Conservation (phyloP, 129 eudicot species). For the Cynara cardunculus region DNA sequence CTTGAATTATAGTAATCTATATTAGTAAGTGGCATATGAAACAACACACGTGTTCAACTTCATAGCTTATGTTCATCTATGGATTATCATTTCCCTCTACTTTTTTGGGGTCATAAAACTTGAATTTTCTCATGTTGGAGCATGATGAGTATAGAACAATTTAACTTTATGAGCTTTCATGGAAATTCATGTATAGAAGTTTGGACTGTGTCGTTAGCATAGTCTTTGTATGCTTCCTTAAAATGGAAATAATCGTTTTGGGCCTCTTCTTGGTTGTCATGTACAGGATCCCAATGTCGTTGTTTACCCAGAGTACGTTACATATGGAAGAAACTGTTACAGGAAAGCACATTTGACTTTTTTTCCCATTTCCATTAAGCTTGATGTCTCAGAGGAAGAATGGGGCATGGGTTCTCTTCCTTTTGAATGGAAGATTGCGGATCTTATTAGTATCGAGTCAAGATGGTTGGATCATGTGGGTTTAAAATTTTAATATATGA, state of each 20-base stretch:
- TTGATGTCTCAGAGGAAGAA: slow-evolving; percentile 31
- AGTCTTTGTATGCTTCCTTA: background rate
- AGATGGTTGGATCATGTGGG: slow-evolving; percentile 49
- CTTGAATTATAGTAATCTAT: too few relatives aligned
- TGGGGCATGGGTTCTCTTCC: slow-evolving; percentile 21
- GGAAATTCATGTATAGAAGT: background rate
- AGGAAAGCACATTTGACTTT: slow-evolving; percentile 38
- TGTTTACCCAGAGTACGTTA: slow-evolving; percentile 36
- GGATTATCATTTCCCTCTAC: background rate
- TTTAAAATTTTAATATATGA: background rate
- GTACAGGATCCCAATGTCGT: slow-evolving; percentile 50
- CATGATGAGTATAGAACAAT: background rate
- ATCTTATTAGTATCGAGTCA: slow-evolving; percentile 52
- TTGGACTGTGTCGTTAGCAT: background rate
- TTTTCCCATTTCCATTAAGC: slow-evolving; percentile 31
- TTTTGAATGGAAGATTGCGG: slow-evolving; percentile 41
- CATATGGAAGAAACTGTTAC: slow-evolving; percentile 29
- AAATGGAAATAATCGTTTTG: slow-evolving; percentile 5
- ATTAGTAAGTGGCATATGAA: too few relatives aligned
- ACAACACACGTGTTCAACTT: too few relatives aligned
- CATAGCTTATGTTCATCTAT: background rate
- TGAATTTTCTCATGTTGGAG: background rate
- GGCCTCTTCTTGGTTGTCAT: background rate
- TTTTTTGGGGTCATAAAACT: background rate
- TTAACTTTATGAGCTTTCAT: background rate